Conservation (phyloP, 2,329 filamentous ascomycete genomes). For the Cladosporium halotolerans region DNA sequence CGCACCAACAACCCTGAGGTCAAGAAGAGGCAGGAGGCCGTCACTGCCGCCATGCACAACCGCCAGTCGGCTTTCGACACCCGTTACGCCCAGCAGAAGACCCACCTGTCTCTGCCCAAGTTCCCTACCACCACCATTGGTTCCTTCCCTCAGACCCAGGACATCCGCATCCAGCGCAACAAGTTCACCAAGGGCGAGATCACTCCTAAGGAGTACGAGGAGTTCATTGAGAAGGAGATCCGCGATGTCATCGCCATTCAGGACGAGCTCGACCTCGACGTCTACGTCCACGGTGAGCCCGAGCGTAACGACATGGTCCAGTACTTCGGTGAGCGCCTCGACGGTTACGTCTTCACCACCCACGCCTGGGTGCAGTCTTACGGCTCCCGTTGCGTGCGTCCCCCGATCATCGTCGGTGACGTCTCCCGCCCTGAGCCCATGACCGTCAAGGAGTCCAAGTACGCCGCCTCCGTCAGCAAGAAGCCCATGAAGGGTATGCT, state of each 20-base stretch:
- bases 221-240: constrained; percentile 99
- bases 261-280: constrained; percentile 94
- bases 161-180: constrained; percentile 94
- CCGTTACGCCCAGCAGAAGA: constrained; percentile 83
- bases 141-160: constrained; percentile 98
- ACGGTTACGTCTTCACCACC: constrained; percentile 98
- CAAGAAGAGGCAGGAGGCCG: constrained; percentile 90
- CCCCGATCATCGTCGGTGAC: constrained; percentile 97
- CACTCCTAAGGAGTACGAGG: constrained; percentile 84
- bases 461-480: constrained; percentile 88
- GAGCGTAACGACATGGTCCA: constrained; percentile 99
- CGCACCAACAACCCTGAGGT: constrained; percentile 96
- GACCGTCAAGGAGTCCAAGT: constrained; percentile 99
- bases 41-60: constrained; percentile 80
- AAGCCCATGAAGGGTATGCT: constrained; percentile 99
- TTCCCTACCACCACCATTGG: constrained; percentile 99
- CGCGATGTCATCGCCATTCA: constrained; percentile 91
- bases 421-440: constrained; percentile 94
- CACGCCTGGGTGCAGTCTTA: constrained; percentile 99
- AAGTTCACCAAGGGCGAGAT: constrained; percentile 99
- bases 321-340: constrained; percentile 96
- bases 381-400: constrained; percentile 95
- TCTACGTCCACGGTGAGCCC: constrained; percentile 96
- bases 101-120: constrained; percentile 84
- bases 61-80: constrained; percentile 82